These are phyloP conservation scores for Boletus fagicola DNA, from an alignment of 768 basidiomycete genomes.

Conservation along the genomic window DNA sequence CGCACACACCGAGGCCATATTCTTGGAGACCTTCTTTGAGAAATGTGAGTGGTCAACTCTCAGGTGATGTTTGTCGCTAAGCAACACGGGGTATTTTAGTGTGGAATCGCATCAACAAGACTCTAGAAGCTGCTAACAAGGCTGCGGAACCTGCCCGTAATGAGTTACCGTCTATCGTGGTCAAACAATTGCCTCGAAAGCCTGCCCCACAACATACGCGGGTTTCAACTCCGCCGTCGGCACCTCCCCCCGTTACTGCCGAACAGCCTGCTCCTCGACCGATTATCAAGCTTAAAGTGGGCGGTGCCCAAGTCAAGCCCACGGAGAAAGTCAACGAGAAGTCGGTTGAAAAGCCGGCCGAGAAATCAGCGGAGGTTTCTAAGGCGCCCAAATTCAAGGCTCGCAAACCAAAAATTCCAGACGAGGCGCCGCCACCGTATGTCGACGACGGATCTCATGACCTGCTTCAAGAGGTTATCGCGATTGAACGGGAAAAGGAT, in stretches of 20 bases:
- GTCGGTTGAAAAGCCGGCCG: slow-evolving; percentile 21
- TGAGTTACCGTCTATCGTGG: slow-evolving; percentile 27
- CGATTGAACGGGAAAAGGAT: slow-evolving; percentile 68
- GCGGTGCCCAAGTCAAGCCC: slow-evolving; percentile 37
- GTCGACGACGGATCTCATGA: slow-evolving; percentile 83
- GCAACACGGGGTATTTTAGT: slow-evolving; percentile 46
- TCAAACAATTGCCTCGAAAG: slow-evolving; percentile 23
- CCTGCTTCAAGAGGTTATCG: slow-evolving; percentile 76
- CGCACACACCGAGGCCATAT: slow-evolving; percentile 72
- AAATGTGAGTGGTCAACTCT: slow-evolving; percentile 56
- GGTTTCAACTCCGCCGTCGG: slow-evolving; percentile 9
- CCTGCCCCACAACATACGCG: slow-evolving; percentile 12
- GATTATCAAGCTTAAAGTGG: slow-evolving; percentile 68
- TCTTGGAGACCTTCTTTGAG: slow-evolving; percentile 79
- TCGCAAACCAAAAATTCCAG: slow-evolving; percentile 45
- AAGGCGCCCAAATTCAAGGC: slow-evolving; percentile 39
- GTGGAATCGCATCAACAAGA: slow-evolving; percentile 87
- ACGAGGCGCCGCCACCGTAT: slow-evolving; percentile 59
- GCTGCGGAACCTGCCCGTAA: slow-evolving; percentile 31
- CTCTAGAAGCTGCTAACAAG: slow-evolving; percentile 64
- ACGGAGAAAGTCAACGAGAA: slow-evolving; percentile 32
- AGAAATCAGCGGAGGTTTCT: slow-evolving; percentile 33
- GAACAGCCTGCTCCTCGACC: slow-evolving; percentile 48
- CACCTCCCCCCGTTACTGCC: slow-evolving; percentile 11
- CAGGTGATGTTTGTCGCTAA: slow-evolving; percentile 8